phyloP scores from a whole-genome alignment of 2,329 filamentous ascomycete genomes.

The Neurospora crassa region DNA sequence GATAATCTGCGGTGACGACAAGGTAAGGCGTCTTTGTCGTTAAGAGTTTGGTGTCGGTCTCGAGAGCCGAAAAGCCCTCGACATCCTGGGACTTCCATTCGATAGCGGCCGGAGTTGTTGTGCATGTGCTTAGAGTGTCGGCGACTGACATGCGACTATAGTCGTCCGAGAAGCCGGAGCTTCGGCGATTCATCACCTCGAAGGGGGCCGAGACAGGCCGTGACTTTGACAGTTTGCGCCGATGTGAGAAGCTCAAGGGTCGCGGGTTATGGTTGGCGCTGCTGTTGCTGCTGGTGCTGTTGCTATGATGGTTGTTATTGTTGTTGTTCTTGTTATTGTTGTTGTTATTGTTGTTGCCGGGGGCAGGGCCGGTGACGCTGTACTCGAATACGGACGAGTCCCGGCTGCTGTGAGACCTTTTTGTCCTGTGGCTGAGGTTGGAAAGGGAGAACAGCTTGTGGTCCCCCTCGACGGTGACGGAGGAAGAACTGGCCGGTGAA shows the following conservation, averaged over 20 bases:
- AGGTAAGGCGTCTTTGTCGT: conserved; percentile 40
- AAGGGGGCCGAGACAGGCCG: conserved; percentile 15
- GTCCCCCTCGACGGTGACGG: conserved; percentile 8
- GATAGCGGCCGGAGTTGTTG: conserved; percentile 21
- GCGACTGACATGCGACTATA: conserved; percentile 16
- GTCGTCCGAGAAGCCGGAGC: conserved; percentile 23
- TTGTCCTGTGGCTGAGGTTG: conserved; percentile 13
- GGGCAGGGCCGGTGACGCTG: neutral
- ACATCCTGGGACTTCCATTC: conserved; percentile 25
- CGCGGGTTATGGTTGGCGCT: neutral
- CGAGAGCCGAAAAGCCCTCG: conserved; percentile 34
- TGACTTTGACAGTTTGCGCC: conserved; percentile 17
- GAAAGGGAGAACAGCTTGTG: conserved; percentile 14
- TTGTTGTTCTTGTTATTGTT: neutral
- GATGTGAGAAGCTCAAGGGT: conserved; percentile 6
- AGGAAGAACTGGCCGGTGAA: conserved; percentile 12
- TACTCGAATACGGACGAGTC: conserved; percentile 4
- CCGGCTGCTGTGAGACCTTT: conserved; percentile 13
- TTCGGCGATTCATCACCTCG: conserved; percentile 19
- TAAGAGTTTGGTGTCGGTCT: conserved; percentile 36
- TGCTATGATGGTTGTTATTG: neutral
- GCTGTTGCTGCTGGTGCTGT: conserved; percentile 6
- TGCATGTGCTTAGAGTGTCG: conserved; percentile 17
- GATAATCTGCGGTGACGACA: conserved; percentile 39
- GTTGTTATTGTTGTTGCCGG: neutral